Conservation (phyloP, 2,329 filamentous ascomycete genomes). For the Penicillium sp. region DNA sequence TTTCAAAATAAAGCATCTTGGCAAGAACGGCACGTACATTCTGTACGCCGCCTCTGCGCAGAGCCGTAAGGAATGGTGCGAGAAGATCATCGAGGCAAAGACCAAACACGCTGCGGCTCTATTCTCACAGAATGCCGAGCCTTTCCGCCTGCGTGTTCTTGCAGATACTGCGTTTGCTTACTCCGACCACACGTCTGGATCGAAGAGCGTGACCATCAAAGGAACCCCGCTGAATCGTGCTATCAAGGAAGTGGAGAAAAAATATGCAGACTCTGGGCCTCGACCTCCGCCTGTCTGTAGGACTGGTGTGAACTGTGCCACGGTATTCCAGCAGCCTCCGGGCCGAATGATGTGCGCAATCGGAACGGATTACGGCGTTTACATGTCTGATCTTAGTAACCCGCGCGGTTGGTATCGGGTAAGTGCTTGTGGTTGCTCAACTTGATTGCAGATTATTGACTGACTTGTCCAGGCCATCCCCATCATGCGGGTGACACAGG, state of each 20-base stretch:
- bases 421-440: conserved; percentile 38
- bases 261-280: conserved; percentile 62
- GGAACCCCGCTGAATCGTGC: conserved; percentile 90
- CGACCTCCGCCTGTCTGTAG: conserved; percentile 76
- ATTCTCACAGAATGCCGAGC: conserved; percentile 89
- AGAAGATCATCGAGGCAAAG: conserved; percentile 92
- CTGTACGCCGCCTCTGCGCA: conserved; percentile 77
- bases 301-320: conserved; percentile 87
- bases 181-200: conserved; percentile 50
- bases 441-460: conserved; percentile 27
- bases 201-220: conserved; percentile 73
- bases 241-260: conserved; percentile 80
- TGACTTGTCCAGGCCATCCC: conserved; percentile 64
- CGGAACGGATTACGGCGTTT: conserved; percentile 93
- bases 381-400: conserved; percentile 81
- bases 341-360: conserved; percentile 88
- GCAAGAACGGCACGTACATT: conserved; percentile 81
- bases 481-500: conserved; percentile 77
- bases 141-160: conserved; percentile 86
- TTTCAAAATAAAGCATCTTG: conserved; percentile 93
- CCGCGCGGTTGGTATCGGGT: conserved; percentile 89
- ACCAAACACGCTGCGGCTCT: conserved; percentile 86
- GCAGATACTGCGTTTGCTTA: conserved; percentile 78
- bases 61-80: conserved; percentile 83
- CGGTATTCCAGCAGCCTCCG: conserved; percentile 76